These are phyloP conservation scores for Cryptococcus sp. DNA, from an alignment of 1,284 basidiomycete species.

Conservation along the genomic window DNA sequence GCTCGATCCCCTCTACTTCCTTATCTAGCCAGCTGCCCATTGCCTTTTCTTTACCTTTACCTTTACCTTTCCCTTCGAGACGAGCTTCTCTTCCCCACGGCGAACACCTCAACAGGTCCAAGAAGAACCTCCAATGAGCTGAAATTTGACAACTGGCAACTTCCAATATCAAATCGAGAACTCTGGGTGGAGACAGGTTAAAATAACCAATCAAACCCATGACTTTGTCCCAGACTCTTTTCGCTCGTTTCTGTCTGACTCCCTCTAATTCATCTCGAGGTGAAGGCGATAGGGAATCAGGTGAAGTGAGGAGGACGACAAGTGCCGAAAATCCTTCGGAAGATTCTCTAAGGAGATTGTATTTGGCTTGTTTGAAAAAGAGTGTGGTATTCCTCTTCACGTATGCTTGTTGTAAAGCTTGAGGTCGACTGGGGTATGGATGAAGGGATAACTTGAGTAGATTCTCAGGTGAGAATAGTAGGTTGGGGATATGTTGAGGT, in stretches of 20 bases:
- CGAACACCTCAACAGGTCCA: constrained; percentile 75
- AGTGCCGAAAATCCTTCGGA: constrained; percentile 96
- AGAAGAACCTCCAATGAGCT: constrained; percentile 86
- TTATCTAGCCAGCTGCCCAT: constrained; percentile 19
- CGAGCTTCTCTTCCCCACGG: constrained; percentile 58
- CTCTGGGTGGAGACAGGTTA: constrained; percentile 90
- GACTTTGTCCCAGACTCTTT: constrained; percentile 76
- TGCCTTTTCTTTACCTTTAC: constrained; percentile 31
- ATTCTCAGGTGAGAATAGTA: constrained; percentile 8
- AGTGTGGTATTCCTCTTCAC: constrained; percentile 35
- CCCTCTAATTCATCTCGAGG: constrained; percentile 8
- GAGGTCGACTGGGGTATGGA: constrained; percentile 25
- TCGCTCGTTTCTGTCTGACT: constrained; percentile 56
- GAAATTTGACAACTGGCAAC: constrained; percentile 76
- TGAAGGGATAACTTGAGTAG: constrained; percentile 22
- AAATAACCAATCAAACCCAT: constrained; percentile 91
- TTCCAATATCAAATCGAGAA: constrained; percentile 89
- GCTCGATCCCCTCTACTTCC: constrained; percentile 40
- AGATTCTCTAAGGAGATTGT: constrained; percentile 93
- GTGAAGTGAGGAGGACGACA: constrained; percentile 68
- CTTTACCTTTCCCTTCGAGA: constrained; percentile 16
- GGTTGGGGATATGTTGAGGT: constrained; percentile 10
- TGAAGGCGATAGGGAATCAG: constrained; percentile 48
- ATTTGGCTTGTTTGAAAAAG: constrained; percentile 94
- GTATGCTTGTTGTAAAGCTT: constrained; percentile 18